Base-by-base conservation (phyloP, 257 asterid genomes). In the Coffea canephora region DNA sequence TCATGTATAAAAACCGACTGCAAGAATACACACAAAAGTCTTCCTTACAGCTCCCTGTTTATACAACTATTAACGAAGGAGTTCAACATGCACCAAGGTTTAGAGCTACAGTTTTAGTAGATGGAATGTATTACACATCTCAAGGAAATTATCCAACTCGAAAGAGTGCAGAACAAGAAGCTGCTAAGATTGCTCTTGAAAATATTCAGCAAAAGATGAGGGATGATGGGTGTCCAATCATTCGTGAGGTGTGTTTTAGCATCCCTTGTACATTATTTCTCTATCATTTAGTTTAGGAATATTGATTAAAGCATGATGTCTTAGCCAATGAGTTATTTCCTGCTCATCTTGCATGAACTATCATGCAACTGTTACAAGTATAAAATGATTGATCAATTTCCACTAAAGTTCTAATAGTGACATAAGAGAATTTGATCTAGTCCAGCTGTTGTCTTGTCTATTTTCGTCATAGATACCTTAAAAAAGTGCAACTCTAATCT, bases 141-240 rank as follows among this genome's bases (percentile, higher is more conserved):
- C 81, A 85, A 54, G 34, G 18, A 61, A 25, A 83, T 8, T 92
- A 82, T 84, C 0, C 85, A 0, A 81, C 52, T 49, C 72, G 79
- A 57, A 89, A 87, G 82, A 64, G 68, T 57, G 90, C 97, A 2
- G 94, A 92, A 77, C 90, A 88, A 65, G 89, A 82, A 59, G 95
- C 83, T 69, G 95, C 95, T 8, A 87, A 80, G 71, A 78, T 82
- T 57, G 91, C 95, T n/a, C 73, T 90, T 9, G 78, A 76, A 46
- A 70, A 62, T 50, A 23, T 89, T 54, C 70, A 4, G n/a, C 83
- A 80, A 45, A 88, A 86, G 76, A 52, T 82, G n/a, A 92, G 88
- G 84, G 78, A 79, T 31, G 91, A 84, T 34, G 85, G 82, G 13
- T 79, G 77, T 57, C 77, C 80, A 18, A 67, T 81, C 21, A 43